Base-by-base conservation (phyloP, 2,329 filamentous ascomycete genomes). In the Chaetothyriales sp. region DNA sequence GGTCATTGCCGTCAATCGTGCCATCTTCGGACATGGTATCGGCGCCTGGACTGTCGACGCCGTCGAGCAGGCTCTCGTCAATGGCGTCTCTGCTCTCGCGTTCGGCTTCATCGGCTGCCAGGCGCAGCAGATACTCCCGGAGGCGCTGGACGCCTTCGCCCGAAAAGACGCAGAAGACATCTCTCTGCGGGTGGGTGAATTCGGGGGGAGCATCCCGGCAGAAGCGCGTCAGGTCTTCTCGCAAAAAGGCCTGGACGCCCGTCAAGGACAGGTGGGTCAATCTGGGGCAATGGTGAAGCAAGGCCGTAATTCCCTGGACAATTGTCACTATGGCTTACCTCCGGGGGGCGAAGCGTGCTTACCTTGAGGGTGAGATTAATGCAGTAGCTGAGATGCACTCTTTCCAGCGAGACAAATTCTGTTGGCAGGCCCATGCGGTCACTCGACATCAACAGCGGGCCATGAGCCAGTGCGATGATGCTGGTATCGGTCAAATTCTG, bases 81-180 rank as follows among this genome's bases (percentile, higher is more conserved):
- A 60, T 57, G 5, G 55, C 55, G 25, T 56, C 57, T 37, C 58
- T 55, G 33, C 52, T 48, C 51, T 60, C 56, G 33, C 58, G 52
- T 47, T 61, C 57, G 8, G 54, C 55, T 28, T 61, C 55, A 9
- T 61, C 59, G 48, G 56, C 45, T 18, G 58, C 59, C 18, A 61
- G 49, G 20, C 59, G 59, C 46, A 89, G 94, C 43, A 98, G 75
- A 64, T 89, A 86, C 25, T 83, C 77, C 44, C 90, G 83, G 22
- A 98, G 78, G 43, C 80, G 78, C 44, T 74, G 73, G 1, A 98
- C 90, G 51, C 89, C 89, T 22, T 80, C 77, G 5, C 92, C 90
- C 1, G 89, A 95, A 67, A 98, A 98, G 50, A 98, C 92, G 64
- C 92, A 98, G 66, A 98, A 98, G 6, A 97, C 88, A 49, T 90